Evolutionary conservation across 1,284 basidiomycete species (phyloP), one percentile per base, ranked within the genome.

Genomic region (Fomitopsis schrenkii): DNA sequence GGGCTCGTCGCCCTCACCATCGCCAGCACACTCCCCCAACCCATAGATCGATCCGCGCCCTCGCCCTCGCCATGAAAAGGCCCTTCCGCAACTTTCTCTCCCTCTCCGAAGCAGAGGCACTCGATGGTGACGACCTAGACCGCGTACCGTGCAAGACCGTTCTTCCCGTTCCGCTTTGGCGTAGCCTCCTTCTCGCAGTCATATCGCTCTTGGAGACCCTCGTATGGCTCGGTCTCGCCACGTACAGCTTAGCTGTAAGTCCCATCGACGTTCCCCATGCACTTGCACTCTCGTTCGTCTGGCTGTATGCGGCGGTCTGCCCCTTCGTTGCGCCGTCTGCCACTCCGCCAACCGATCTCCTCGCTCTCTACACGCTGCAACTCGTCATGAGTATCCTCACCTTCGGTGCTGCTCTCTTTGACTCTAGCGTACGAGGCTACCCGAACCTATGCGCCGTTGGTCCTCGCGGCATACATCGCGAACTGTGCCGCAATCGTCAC

Each of bases 21-120:
- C 62, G 36, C 84, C n/a, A 71, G 72, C 33, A 68, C 76, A 19
- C 48, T 75, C n/a, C 74, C 76, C 0, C 63, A 78, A 4, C 77
- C 77, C 22, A 22, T 26, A 68, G 65, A 7, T 40, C 62, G 22
- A 38, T 73, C 17, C 65, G 63, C 26, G 66, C 61, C 1, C 30
- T 78, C 41, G 58, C 77, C 6, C 63, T 62, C 10, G 57, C 71
- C 4, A 33, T 81, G 59, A 72, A 71, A 44, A 52, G 66, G 3
- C 80, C 78, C 0, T 80, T 88, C 67, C 64, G 67, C n/a, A 67
- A 74, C 3, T 88, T 80, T 66, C 61, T 90, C 19, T 79, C 82
- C 0, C 73, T 89, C 2, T 70, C 76, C 19, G 87, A 89, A 69
- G 87, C 87, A 0, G 84, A 88, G 68, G 82, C 80, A 0, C 69